Evolutionary conservation across 106 monocot species (phyloP).

Genomic region (Dendrobium nobile): DNA sequence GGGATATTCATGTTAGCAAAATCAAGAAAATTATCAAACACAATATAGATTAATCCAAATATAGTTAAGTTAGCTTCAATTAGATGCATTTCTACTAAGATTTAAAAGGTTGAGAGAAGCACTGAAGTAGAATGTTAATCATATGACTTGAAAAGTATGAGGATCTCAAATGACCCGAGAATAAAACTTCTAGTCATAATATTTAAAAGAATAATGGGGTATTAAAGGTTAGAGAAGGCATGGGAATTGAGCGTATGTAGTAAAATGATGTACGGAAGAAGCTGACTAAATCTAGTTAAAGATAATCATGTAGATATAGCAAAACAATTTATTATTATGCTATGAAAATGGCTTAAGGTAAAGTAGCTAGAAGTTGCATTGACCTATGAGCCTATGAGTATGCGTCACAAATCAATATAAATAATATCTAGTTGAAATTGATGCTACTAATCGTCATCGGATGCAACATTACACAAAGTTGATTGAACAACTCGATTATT

Average conservation of each 20-base stretch:
- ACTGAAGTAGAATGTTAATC: not conserved
- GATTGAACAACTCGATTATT: no score
- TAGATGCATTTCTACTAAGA: not conserved
- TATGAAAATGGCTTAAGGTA: not conserved
- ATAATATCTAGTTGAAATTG: no score
- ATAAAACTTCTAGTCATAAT: not conserved
- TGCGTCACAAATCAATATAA: no score
- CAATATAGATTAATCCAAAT: not conserved
- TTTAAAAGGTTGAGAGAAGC: not conserved
- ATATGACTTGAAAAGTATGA: not conserved
- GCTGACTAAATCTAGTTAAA: not conserved
- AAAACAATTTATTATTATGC: not conserved
- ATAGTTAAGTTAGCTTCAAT: no score
- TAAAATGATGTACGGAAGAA: not conserved
- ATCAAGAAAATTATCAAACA: not conserved
- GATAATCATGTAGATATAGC: not conserved
- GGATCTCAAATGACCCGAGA: not conserved
- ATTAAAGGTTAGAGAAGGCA: not conserved
- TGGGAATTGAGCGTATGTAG: not conserved
- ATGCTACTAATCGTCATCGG: no score
- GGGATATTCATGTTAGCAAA: not conserved
- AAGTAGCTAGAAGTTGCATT: not conserved
- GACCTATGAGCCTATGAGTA: no score
- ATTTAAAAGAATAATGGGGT: not conserved
- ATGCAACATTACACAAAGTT: no score